Percentiles rank a stretch among this genome's conserved stretches.
These are phyloP conservation scores for Russula virescens DNA, from an alignment of 768 basidiomycete genomes.

Conservation along the genomic window DNA sequence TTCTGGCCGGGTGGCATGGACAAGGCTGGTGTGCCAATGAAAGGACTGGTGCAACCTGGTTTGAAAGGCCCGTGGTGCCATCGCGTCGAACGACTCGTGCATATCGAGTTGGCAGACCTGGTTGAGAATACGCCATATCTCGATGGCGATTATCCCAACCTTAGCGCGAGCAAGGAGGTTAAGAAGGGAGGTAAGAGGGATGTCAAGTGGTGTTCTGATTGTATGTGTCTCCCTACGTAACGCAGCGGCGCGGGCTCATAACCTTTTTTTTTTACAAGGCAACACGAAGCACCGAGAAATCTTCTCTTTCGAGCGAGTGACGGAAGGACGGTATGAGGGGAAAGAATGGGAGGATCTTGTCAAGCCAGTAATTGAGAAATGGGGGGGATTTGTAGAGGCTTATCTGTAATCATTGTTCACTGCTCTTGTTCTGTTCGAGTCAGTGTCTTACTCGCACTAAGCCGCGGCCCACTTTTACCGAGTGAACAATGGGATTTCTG, in stretches of 20 bases:
- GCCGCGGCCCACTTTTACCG: not conserved
- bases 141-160: slow-evolving; percentile 40
- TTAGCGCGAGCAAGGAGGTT: slow-evolving; percentile 33
- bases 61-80: slow-evolving; percentile 61
- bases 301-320: slow-evolving; percentile 60
- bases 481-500: not conserved
- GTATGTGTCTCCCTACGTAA: slow-evolving; percentile 31
- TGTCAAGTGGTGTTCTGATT: slow-evolving; percentile 38
- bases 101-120: slow-evolving; percentile 74
- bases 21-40: slow-evolving; percentile 39
- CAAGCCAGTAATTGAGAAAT: slow-evolving; percentile 68
- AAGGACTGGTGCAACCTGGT: slow-evolving; percentile 59
- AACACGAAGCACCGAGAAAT: slow-evolving; percentile 69
- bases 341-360: slow-evolving; percentile 74
- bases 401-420: slow-evolving; percentile 25
- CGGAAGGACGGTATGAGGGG: slow-evolving; percentile 47
- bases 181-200: slow-evolving; percentile 14
- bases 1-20: slow-evolving; percentile 61
- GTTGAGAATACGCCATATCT: slow-evolving; percentile 55
- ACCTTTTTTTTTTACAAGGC: slow-evolving; percentile 40
- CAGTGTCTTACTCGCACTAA: too few relatives aligned
- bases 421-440: too few relatives aligned
- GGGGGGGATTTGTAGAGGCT: slow-evolving; percentile 58
- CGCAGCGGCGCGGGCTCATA: not conserved
- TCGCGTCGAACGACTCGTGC: slow-evolving; percentile 71